Percentiles rank a stretch among this genome's conserved stretches.
Evolutionary conservation across 768 basidiomycete species (phyloP).

Genomic region (Trichaptum fuscoviolaceum): DNA sequence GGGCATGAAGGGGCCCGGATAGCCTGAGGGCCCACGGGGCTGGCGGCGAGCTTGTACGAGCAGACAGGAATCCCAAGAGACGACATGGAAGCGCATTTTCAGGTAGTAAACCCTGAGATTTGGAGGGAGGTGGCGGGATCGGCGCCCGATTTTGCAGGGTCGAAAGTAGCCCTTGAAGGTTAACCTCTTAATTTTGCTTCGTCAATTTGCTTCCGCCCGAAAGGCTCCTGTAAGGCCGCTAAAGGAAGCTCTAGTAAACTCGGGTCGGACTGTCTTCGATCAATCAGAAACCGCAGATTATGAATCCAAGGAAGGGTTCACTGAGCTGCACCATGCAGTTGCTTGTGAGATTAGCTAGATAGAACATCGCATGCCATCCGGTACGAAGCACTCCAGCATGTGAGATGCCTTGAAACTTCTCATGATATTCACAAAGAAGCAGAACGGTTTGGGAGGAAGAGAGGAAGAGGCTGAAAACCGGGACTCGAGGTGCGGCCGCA

Average conservation of each 20-base stretch:
- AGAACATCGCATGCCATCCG: neutral
- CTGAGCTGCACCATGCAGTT: too few species aligned
- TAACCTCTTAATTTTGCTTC: neutral
- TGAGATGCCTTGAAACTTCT: neutral
- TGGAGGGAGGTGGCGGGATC: neutral
- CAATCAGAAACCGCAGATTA: too few species aligned
- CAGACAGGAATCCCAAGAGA: neutral
- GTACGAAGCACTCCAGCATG: neutral
- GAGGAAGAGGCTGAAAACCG: neutral
- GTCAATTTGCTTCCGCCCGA: neutral
- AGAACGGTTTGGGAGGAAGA: neutral
- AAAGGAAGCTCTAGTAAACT: too few species aligned
- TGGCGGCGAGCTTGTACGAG: neutral
- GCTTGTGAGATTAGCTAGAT: neutral
- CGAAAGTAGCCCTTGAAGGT: neutral
- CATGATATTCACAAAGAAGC: neutral
- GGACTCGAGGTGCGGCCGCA: neutral
- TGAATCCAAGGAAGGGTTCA: too few species aligned
- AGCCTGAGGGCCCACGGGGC: neutral
- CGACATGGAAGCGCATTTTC: too few species aligned
- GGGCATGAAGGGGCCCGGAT: neutral
- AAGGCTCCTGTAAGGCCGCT: neutral
- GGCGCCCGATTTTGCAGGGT: neutral
- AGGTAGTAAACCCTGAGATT: neutral
- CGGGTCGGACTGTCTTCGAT: too few species aligned